Percentiles rank a stretch among this genome's conserved stretches.
Evolutionary conservation across 257 asterid species (phyloP).

Genomic region (Petrea volubilis): DNA sequence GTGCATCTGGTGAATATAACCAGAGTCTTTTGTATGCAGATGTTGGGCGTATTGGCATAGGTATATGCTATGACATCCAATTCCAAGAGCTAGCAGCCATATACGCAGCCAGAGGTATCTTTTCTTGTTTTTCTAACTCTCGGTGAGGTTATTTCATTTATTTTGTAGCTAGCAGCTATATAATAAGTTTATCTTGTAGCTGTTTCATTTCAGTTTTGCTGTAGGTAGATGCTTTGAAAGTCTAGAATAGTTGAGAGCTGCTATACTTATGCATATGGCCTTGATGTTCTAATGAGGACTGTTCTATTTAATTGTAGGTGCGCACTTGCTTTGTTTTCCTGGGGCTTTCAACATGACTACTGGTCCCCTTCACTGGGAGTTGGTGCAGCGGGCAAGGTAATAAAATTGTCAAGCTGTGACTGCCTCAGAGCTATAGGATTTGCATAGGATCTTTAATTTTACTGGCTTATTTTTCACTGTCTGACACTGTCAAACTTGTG

Average conservation of each 20-base stretch:
- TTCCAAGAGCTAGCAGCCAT: slow-evolving; percentile 84
- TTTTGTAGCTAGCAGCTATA: background rate
- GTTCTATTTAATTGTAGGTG: slow-evolving; percentile 50
- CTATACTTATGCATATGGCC: slow-evolving; percentile 5
- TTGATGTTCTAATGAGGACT: slow-evolving; percentile 22
- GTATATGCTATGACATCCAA: slow-evolving; percentile 85
- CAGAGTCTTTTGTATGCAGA: slow-evolving; percentile 43
- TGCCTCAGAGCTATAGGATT: too few species aligned
- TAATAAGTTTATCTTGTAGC: background rate
- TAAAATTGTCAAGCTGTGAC: background rate
- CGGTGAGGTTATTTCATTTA: background rate
- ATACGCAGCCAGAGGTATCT: slow-evolving; percentile 80
- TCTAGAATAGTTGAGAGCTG: slow-evolving; percentile 6
- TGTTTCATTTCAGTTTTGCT: slow-evolving; percentile 3
- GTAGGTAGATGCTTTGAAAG: background rate
- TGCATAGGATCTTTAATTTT: too few species aligned
- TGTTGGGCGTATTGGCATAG: slow-evolving; percentile 87
- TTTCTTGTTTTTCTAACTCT: slow-evolving; percentile 19
- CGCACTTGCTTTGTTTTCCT: slow-evolving; percentile 89
- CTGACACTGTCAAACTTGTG: background rate
- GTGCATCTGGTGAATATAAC: slow-evolving; percentile 21
- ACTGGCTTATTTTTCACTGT: too few species aligned
- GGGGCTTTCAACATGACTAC: slow-evolving; percentile 97
- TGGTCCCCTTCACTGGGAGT: slow-evolving; percentile 93
- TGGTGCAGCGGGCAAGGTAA: slow-evolving; percentile 90